Base-by-base conservation (phyloP, 2,329 filamentous ascomycete species). In the Phyllosticta citribraziliensis region DNA sequence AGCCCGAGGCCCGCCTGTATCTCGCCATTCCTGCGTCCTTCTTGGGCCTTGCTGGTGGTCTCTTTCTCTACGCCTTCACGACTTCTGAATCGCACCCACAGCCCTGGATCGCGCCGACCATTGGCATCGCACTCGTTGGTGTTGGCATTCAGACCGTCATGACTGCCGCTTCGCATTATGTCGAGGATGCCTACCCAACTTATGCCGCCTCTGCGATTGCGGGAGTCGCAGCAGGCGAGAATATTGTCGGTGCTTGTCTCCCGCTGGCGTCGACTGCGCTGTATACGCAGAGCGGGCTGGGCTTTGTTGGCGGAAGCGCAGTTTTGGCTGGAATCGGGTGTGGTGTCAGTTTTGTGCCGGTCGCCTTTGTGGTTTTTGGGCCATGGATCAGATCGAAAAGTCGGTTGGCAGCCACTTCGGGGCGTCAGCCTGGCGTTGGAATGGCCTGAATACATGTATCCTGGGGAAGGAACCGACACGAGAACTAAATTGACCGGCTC, bases 171-270 rank as follows among this genome's bases (percentile, higher is more conserved):
- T 73, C 79, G 5, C 81, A 81, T 67, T 79, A 79, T 56, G 67
- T 78, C 30, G 75, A 74, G 1, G 78, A 80, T 62, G 74, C 78
- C 0, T 80, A 81, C 60, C 75, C 78, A 33, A 73, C 76, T 50
- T 81, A 80, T 63, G 78, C 79, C 3, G 79, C 74, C 2, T 79
- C 76, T 35, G 79, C 79, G 0, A 72, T 81, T 22, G 79, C 77
- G 1, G 79, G 77, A 0, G 74, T 80, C 2, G 78, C 75, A 0
- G 75, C 79, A 50, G 73, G 77, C 8, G 80, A 82, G 68, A 81
- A 82, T 62, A 64, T 76, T 3, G 74, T 79, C 52, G 76, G 78
- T 2, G 79, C 74, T 0, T 77, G 80, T 55, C 65, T 81, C 60
- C 79, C 79, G 0, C 66, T 82, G 25, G 77, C 78, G 0, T 74